phyloP scores from a whole-genome alignment of 805 yeast species.

The Zygosaccharomyces lentus region DNA sequence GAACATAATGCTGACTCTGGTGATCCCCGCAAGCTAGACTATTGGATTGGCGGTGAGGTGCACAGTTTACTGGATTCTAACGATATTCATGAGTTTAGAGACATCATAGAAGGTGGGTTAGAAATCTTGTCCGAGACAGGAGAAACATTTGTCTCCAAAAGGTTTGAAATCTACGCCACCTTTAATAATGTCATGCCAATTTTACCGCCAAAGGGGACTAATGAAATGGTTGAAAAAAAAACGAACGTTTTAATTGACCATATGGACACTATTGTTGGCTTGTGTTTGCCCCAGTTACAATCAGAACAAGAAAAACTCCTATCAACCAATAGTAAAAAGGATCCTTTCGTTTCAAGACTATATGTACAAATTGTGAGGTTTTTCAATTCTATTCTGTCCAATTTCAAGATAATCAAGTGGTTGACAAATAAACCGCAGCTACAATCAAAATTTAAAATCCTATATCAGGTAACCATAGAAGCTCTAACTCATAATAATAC shows the following conservation, averaged over 20 bases:
- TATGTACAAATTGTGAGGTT: slow-evolving; percentile 33
- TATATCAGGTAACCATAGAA: slow-evolving; percentile 17
- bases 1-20: not conserved
- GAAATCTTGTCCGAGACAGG: slow-evolving; percentile 12
- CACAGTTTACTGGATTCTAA: slow-evolving; percentile 21
- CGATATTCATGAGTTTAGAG: slow-evolving; percentile 22
- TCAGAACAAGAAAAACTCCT: slow-evolving; percentile 19
- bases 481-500: slow-evolving; percentile 24
- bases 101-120: slow-evolving; percentile 27
- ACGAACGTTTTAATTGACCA: slow-evolving; percentile 17
- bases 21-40: slow-evolving; percentile 17
- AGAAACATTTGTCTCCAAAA: slow-evolving; percentile 7
- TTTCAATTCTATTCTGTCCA: slow-evolving; percentile 23
- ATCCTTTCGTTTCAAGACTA: slow-evolving; percentile 30
- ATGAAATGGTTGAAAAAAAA: slow-evolving; percentile 19
- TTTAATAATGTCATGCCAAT: slow-evolving; percentile 29
- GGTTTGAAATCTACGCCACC: slow-evolving; percentile 34
- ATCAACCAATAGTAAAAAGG: slow-evolving; percentile 14
- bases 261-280: slow-evolving; percentile 13
- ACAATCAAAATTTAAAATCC: slow-evolving; percentile 14
- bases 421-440: slow-evolving; percentile 11
- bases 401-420: slow-evolving; percentile 21
- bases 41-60: slow-evolving; percentile 32
- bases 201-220: slow-evolving; percentile 1
- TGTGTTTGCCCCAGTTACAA: slow-evolving; percentile 18